A percentile compares a stretch with the other conserved stretches of the same genome.
Conservation (phyloP, 225 moss, liverwort and hornwort species). For the Rhytidiadelphus loreus region DNA sequence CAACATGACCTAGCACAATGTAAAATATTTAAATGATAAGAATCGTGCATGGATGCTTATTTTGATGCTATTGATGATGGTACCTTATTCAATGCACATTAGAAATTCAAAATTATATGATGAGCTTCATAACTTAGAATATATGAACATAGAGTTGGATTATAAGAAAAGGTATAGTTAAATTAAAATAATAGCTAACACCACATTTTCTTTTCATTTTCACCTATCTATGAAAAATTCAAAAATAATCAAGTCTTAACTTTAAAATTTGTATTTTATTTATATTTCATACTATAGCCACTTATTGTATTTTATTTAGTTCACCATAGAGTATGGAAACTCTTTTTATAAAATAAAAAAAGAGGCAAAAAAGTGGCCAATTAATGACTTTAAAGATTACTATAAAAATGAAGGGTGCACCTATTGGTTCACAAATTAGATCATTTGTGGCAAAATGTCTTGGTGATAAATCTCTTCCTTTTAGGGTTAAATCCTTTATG, state of each 20-base stretch:
- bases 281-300: neutral
- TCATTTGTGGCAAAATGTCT: neutral
- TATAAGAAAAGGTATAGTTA: neutral
- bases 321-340: neutral
- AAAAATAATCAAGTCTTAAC: neutral
- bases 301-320: neutral
- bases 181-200: neutral
- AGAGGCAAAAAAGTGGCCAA: rapidly evolving
- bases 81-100: neutral
- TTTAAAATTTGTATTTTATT: rapidly evolving
- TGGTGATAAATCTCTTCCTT: neutral
- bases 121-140: neutral
- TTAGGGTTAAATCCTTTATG: neutral
- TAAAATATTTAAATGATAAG: neutral
- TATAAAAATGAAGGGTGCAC: neutral
- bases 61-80: neutral
- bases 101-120: neutral
- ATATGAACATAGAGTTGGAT: neutral
- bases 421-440: neutral
- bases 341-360: no score
- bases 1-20: neutral
- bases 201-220: neutral
- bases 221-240: neutral
- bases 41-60: neutral
- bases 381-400: neutral